Conservation (phyloP, 495 filamentous ascomycete genomes). For the Trichoderma orchidacearum region DNA sequence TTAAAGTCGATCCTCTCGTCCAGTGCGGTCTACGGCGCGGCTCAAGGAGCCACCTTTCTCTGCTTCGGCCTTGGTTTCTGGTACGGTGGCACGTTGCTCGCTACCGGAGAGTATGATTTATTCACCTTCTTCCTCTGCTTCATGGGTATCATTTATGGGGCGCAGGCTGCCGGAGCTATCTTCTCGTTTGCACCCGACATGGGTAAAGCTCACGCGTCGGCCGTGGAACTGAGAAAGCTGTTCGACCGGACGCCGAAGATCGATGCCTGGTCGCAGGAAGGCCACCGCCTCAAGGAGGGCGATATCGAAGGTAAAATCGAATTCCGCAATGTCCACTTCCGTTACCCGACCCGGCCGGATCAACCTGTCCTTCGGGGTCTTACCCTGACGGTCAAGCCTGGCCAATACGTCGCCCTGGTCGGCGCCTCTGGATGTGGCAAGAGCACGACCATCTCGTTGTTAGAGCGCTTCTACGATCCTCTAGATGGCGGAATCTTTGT, state of each 20-base stretch:
- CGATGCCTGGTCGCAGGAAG: slow-evolving; percentile 59
- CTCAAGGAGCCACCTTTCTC: slow-evolving; percentile 65
- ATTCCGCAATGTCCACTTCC: slow-evolving; percentile 47
- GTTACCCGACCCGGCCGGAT: slow-evolving; percentile 46
- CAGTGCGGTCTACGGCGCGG: slow-evolving; percentile 59
- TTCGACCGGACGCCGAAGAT: slow-evolving; percentile 22
- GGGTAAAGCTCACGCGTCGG: slow-evolving; percentile 21
- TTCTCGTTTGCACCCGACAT: slow-evolving; percentile 26
- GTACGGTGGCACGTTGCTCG: slow-evolving; percentile 76
- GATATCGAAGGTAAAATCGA: slow-evolving; percentile 35
- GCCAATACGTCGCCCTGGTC: slow-evolving; percentile 69
- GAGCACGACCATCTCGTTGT: slow-evolving; percentile 63
- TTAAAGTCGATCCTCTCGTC: slow-evolving; percentile 46
- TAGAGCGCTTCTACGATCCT: slow-evolving; percentile 81
- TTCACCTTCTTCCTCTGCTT: slow-evolving; percentile 84
- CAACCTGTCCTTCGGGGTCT: slow-evolving; percentile 39
- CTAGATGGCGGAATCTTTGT: slow-evolving; percentile 56
- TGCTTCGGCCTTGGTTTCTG: slow-evolving; percentile 73
- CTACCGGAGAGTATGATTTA: slow-evolving; percentile 51
- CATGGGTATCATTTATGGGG: slow-evolving; percentile 27
- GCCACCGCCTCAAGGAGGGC: slow-evolving; percentile 38
- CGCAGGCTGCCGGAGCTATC: slow-evolving; percentile 24
- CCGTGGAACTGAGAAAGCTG: slow-evolving; percentile 21
- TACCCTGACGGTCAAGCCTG: slow-evolving; percentile 46
- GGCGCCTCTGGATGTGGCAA: slow-evolving; percentile 78